These are phyloP conservation scores for Pleomassaria siparia DNA, from an alignment of 2,329 filamentous ascomycete species.

Conservation along the genomic window DNA sequence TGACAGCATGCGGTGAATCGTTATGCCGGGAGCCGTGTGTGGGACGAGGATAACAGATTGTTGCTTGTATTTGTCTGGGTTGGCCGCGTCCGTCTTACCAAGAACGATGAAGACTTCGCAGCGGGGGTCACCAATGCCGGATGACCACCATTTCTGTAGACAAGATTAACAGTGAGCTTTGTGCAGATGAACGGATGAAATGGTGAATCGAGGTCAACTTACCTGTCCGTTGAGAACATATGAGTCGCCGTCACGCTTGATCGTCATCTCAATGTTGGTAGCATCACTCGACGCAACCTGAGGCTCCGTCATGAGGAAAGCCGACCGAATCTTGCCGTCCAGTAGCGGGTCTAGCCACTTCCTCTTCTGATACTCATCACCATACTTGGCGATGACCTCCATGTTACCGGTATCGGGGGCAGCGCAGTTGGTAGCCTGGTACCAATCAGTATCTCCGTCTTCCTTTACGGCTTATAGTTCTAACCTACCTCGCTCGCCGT, in stretches of 20 bases:
- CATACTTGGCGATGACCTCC: constrained; percentile 92
- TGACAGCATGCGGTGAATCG: constrained; percentile 87
- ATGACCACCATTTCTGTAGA: constrained; percentile 98
- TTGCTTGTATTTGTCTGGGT: constrained; percentile 79
- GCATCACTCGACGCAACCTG: constrained; percentile 88
- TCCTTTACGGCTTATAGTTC: background rate
- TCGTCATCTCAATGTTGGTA: constrained; percentile 85
- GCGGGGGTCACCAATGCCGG: constrained; percentile 86
- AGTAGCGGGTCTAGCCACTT: constrained; percentile 80
- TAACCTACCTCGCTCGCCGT: constrained; percentile 55
- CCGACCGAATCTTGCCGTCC: constrained; percentile 81
- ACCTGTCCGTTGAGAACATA: constrained; percentile 89
- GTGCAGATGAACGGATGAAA: background rate
- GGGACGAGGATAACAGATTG: constrained; percentile 93
- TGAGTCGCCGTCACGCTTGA: constrained; percentile 79
- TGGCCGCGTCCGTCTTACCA: constrained; percentile 81
- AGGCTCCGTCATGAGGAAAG: constrained; percentile 93
- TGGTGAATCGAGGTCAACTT: constrained; percentile 25
- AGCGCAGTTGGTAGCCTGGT: constrained; percentile 76
- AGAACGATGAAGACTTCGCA: constrained; percentile 96
- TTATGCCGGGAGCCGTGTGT: constrained; percentile 77
- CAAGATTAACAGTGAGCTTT: constrained; percentile 50
- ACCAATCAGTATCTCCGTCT: constrained; percentile 7
- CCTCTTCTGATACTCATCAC: constrained; percentile 80
- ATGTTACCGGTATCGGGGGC: constrained; percentile 94